These are phyloP conservation scores for Ochromonas danica DNA, from an alignment of 108 stramenopile genomes.

Conservation along the genomic window DNA sequence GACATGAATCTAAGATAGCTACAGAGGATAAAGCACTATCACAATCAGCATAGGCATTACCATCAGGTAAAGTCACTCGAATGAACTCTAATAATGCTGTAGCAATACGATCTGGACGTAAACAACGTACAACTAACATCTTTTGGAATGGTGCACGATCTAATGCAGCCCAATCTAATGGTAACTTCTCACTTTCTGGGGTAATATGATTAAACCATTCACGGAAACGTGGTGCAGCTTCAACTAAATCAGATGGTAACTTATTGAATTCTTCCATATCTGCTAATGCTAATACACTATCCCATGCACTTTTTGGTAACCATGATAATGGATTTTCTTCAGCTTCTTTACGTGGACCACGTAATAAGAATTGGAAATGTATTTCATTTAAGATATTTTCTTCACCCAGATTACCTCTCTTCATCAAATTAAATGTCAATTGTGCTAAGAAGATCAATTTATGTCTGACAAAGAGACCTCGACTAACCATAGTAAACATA, in stretches of 20 bases:
- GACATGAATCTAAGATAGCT: conserved; percentile 70
- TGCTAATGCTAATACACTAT: conserved; percentile 62
- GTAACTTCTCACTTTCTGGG: conserved; percentile 82
- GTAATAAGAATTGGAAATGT: conserved; percentile 77
- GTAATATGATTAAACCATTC: conserved; percentile 82
- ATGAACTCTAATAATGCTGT: conserved; percentile 72
- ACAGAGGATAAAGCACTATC: conserved; percentile 74
- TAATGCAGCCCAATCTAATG: conserved; percentile 79
- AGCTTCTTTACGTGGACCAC: conserved; percentile 62
- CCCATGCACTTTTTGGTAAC: conserved; percentile 75
- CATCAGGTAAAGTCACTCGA: conserved; percentile 66
- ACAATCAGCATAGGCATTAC: conserved; percentile 73
- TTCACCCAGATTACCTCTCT: conserved; percentile 71
- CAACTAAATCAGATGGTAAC: conserved; percentile 72
- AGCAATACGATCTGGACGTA: conserved; percentile 80
- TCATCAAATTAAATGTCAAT: conserved; percentile 81
- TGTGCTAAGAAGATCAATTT: conserved; percentile 83
- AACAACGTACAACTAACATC: conserved; percentile 78
- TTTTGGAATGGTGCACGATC: conserved; percentile 82
- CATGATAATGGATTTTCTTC: conserved; percentile 72
- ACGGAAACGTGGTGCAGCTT: conserved; percentile 78
- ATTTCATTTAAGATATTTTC: conserved; percentile 65
- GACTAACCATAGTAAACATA: conserved; percentile 80
- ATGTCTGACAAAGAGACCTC: conserved; percentile 83
- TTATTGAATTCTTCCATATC: conserved; percentile 77